phyloP scores from a whole-genome alignment of 164 flowering plant species.

The Annona cherimola region DNA sequence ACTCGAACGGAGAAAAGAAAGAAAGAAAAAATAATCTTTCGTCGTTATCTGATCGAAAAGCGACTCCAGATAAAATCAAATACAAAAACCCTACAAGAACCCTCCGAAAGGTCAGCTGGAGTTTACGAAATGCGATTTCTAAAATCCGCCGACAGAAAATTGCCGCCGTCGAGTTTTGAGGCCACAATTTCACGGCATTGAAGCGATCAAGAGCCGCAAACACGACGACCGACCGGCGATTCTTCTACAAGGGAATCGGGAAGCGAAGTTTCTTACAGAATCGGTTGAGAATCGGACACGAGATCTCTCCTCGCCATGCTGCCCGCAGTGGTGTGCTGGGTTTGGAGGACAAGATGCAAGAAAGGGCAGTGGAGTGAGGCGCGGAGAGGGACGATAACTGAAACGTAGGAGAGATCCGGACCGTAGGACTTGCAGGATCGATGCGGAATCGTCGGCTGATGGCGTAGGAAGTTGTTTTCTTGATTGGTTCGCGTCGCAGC shows the following conservation, averaged over 20 bases:
- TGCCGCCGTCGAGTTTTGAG: slow-evolving; percentile 11
- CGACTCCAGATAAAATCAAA: background rate
- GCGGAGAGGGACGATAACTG: slow-evolving; percentile 6
- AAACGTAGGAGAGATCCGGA: background rate
- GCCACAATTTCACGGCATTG: background rate
- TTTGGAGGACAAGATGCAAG: background rate
- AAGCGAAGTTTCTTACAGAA: background rate
- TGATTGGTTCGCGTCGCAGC: background rate
- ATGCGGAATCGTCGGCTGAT: slow-evolving; percentile 5
- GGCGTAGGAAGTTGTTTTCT: background rate
- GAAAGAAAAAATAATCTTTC: background rate
- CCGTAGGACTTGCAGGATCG: slow-evolving; percentile 12
- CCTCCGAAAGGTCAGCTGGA: background rate
- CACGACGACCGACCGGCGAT: background rate
- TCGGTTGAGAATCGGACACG: background rate
- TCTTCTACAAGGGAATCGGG: slow-evolving; percentile 6
- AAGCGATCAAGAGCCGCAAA: background rate
- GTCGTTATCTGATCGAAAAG: background rate
- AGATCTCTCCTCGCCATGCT: background rate
- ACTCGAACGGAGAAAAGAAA: too few species aligned
- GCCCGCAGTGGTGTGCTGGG: background rate
- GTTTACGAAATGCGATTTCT: background rate
- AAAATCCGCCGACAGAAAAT: background rate
- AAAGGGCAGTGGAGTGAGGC: background rate
- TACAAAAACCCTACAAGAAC: background rate